Base-by-base conservation (phyloP, 163 green algal species). In the Chlamydomonas reinhardtii region DNA sequence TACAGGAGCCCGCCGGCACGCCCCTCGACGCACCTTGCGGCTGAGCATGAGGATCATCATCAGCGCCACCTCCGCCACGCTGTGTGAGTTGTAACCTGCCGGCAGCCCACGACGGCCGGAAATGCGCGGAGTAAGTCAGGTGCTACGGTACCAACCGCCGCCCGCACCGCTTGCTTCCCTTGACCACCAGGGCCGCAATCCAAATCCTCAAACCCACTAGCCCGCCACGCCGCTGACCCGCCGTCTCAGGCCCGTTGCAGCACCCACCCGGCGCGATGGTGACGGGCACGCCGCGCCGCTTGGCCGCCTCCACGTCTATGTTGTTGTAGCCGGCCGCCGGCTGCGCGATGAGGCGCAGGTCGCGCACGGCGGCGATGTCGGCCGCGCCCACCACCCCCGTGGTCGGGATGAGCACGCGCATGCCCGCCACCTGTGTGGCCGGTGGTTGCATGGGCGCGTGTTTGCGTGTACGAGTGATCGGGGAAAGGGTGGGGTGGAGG, bases 41-140 rank as follows among this genome's bases (percentile, higher is more conserved):
- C 88, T 78, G 34, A 95, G 89, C 93, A 96, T 95, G 20, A 96
- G 90, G 77, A 94, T 90, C 83, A 94, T 89, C 85, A 91, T 91
- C 27, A 95, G 43, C 0, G 89, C 89, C n/a, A 90, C 86, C 76
- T 95, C 93, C 31, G 93, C 90, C 31, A 89, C 89, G 19, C 85
- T 83, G 37, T 84, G 79, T 22, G 72, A 71, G 78, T 92, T 92
- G 76, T 77, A 83, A 35, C 89, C 89, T 91, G 79, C 5, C 31
- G 65, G 65, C 17, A 48, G 39, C n/a, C n/a, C n/a, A n/a, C n/a
- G n/a, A n/a, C n/a, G n/a, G n/a, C n/a, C n/a, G n/a, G n/a, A n/a
- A n/a, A n/a, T n/a, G n/a, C n/a, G n/a, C n/a, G n/a, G n/a, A n/a
- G n/a, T n/a, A n/a, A n/a, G n/a, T n/a, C n/a, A n/a, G n/a, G n/a